A percentile compares a stretch with the other conserved stretches of the same genome.
phyloP scores from a whole-genome alignment of 805 yeast genomes.

The Saturnispora dispora region DNA sequence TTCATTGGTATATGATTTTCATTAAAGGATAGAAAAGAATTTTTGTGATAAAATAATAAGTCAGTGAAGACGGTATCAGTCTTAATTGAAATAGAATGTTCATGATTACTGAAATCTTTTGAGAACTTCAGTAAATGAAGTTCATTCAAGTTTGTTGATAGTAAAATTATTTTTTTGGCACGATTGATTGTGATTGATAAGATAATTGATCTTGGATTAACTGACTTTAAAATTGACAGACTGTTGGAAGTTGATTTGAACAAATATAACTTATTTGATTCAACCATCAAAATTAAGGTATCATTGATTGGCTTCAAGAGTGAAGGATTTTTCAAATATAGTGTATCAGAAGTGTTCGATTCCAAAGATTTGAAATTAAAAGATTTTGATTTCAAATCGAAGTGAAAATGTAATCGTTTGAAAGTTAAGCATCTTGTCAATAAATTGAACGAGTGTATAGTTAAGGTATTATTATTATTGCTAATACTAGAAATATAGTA shows the following conservation, averaged over 20 bases:
- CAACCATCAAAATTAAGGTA: neutral
- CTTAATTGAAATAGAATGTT: neutral
- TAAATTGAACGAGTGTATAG: neutral
- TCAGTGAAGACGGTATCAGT: neutral
- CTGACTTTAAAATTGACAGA: neutral
- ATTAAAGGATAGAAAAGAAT: neutral
- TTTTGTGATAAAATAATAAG: neutral
- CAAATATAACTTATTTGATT: neutral
- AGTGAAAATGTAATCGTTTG: neutral
- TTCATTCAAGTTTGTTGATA: neutral
- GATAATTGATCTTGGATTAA: neutral
- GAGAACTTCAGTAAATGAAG: neutral
- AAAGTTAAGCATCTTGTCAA: neutral
- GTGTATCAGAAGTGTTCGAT: neutral
- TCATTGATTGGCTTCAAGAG: neutral
- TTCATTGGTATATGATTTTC: neutral
- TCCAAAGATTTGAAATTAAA: neutral
- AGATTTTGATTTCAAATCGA: neutral
- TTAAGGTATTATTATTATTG: neutral
- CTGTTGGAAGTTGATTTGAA: neutral
- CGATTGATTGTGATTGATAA: neutral
- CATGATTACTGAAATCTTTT: neutral
- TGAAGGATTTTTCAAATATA: neutral
- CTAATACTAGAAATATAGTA: neutral
- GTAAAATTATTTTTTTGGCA: neutral